Conservation (phyloP, 352 stramenopile species). For the Pythium myriotylum region DNA sequence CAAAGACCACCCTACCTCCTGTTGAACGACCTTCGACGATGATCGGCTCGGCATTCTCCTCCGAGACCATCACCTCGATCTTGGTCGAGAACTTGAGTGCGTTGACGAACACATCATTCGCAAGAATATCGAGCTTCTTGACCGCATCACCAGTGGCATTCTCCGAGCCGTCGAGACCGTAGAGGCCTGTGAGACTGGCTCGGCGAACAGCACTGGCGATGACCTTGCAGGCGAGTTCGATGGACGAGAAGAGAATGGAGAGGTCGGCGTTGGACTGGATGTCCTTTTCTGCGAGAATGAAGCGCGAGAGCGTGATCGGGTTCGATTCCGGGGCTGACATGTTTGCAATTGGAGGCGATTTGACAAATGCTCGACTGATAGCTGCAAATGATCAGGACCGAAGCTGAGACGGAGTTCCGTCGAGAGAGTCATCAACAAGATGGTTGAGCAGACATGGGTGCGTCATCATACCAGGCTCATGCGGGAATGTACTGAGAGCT, state of each 20-base stretch:
- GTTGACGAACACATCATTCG: conserved; percentile 99
- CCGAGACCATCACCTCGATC: conserved; percentile 97
- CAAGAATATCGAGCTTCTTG: conserved; percentile 99
- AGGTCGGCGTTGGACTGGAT: conserved; percentile 93
- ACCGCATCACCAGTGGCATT: conserved; percentile 98
- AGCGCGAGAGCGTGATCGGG: conserved; percentile 93
- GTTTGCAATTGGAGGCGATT: too few species aligned
- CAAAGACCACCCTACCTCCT: conserved; percentile 50
- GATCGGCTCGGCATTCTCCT: conserved; percentile 98
- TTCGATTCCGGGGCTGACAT: too few species aligned
- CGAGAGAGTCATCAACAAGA: too few species aligned
- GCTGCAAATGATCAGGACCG: too few species aligned
- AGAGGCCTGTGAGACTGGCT: conserved; percentile 88
- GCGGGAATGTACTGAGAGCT: too few species aligned
- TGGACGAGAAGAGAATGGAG: conserved; percentile 95
- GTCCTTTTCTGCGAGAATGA: conserved; percentile 93
- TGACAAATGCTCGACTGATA: too few species aligned
- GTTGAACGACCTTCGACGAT: conserved; percentile 76
- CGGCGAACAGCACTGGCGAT: conserved; percentile 97
- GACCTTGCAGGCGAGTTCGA: conserved; percentile 96
- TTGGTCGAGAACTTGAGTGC: conserved; percentile 96
- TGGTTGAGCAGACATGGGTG: too few species aligned
- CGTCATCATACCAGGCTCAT: too few species aligned
- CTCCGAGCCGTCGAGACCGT: conserved; percentile 96
- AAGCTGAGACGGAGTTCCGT: too few species aligned